Base-by-base conservation (phyloP, 192 early-diverging fungal species). In the Thamnidium elegans region DNA sequence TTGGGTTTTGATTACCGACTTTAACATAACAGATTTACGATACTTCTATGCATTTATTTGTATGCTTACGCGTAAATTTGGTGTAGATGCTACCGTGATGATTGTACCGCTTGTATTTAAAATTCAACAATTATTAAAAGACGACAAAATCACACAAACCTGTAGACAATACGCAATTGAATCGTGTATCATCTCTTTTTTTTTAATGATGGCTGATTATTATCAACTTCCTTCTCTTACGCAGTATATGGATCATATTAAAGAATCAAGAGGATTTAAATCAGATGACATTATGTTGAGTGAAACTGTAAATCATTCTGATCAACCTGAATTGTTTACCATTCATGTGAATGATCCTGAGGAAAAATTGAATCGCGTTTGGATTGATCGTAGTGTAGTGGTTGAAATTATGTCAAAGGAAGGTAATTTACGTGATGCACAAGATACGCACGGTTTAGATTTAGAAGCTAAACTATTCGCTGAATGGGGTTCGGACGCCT, bases 401-500 rank as follows among this genome's bases (percentile, higher is more conserved):
- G 68, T 74, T 0, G 56, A 59, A 4, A 26, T 55, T 13, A 39
- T 74, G 17, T 65, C 65, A 23, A 62, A 74, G 48, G 68, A 70
- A 13, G 56, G 50, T 17, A 9, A 26, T 7, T 36, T 74, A n/a
- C 63, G 73, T 43, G 63, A 62, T 34, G 32, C 54, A 19, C 50
- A 62, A 0, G 73, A 74, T 65, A 36, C 52, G 0, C 73, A 74
- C 62, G 68, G 73, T 3, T 31, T 74, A 42, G 73, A 74, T 23
- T 50, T 74, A 19, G 73, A 74, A 26, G 43, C 58, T 26, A 74
- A 70, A 44, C 19, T 74, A 21, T 74, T 70, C 56, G 58, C 58
- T 50, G 73, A 74, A 65, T 74, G 67, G 66, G 69, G 69, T 7
- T 58, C 54, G 13, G 63, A 70, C 39, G 26, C 48, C 9, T 34